Base-by-base conservation (phyloP, 345 rosid species). In the Heritiera fomes region DNA sequence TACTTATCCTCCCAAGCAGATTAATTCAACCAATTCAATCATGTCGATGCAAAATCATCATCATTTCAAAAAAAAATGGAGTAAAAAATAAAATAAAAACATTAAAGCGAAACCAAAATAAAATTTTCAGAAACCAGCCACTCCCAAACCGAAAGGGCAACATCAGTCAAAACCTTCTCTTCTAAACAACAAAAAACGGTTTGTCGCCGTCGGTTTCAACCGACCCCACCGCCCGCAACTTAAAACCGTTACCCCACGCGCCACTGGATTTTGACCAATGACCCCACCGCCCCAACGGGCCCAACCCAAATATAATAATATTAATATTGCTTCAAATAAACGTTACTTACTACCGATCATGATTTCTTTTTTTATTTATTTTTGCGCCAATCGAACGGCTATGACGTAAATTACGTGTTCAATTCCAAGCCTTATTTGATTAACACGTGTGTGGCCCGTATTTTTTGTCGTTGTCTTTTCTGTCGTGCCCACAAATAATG, bases 201-300 rank as follows among this genome's bases (percentile, higher is more conserved):
- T 52, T 30, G 75, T 67, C 52, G 9, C n/a, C 72, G 11, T 67
- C 71, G 4, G 32, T 53, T 3, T 68, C 15, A 40, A 69, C 76
- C 0, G 73, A 28, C 73, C 73, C 38, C 71, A 40, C 14, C 10
- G 32, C 30, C 14, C 72, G 34, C 53, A 53, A 17, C 75, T 8
- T 2, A 53, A 50, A 15, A 53, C 58, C 7, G 58, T 52, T 32
- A 8, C 18, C 15, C 38, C 52, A 73, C 77, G 65, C 8, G 52
- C 77, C 77, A 7, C 65, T 73, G 50, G 65, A 38, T 73, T 73
- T 56, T 47, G 55, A 63, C 68, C 68, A 11, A n/a, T 9, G 55
- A 63, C 68, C 68, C 4, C 43, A n/a, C 40, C 1, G 30, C 58
- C n/a, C 40, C 40, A 63, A 63, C 43, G 13, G 15, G 2, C 2